These are phyloP conservation scores for Coemansia sp. DNA, from an alignment of 192 early-diverging fungal species.

Conservation along the genomic window DNA sequence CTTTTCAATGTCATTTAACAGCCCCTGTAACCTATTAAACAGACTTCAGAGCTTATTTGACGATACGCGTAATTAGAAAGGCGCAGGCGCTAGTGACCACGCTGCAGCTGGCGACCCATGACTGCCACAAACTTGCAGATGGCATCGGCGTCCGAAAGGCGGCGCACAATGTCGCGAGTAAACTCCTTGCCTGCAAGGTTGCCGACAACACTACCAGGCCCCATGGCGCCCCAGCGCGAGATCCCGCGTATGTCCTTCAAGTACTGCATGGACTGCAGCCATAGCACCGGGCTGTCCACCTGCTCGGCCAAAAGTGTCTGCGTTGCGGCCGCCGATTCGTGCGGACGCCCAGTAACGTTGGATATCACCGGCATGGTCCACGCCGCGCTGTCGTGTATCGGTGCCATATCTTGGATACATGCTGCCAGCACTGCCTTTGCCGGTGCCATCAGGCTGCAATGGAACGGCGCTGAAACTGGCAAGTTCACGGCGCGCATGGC, in stretches of 20 bases:
- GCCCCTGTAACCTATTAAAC: neutral
- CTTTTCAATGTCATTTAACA: neutral
- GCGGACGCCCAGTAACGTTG: slow-evolving; percentile 85
- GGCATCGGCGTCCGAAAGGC: slow-evolving; percentile 34
- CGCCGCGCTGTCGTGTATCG: slow-evolving; percentile 55
- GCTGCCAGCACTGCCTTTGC: slow-evolving; percentile 73
- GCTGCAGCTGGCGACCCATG: slow-evolving; percentile 34
- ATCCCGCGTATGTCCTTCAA: slow-evolving; percentile 72
- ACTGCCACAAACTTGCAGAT: slow-evolving; percentile 46
- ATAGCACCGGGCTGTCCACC: slow-evolving; percentile 82
- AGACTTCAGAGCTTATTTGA: neutral
- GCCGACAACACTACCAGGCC: slow-evolving; percentile 82
- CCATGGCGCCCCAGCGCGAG: slow-evolving; percentile 81
- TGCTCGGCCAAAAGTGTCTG: slow-evolving; percentile 68
- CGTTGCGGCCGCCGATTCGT: slow-evolving; percentile 60
- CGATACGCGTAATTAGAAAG: no score
- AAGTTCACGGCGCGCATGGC: slow-evolving; percentile 85
- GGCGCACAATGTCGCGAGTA: slow-evolving; percentile 66
- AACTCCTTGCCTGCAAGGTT: slow-evolving; percentile 88
- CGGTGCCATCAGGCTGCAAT: slow-evolving; percentile 87
- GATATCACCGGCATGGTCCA: slow-evolving; percentile 85
- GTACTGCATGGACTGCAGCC: slow-evolving; percentile 81
- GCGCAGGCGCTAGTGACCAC: slow-evolving; percentile 21
- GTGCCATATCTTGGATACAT: slow-evolving; percentile 61
- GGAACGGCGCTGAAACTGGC: slow-evolving; percentile 96